Evolutionary conservation across 345 rosid species (phyloP).

Genomic region (Melaleuca alternifolia): DNA sequence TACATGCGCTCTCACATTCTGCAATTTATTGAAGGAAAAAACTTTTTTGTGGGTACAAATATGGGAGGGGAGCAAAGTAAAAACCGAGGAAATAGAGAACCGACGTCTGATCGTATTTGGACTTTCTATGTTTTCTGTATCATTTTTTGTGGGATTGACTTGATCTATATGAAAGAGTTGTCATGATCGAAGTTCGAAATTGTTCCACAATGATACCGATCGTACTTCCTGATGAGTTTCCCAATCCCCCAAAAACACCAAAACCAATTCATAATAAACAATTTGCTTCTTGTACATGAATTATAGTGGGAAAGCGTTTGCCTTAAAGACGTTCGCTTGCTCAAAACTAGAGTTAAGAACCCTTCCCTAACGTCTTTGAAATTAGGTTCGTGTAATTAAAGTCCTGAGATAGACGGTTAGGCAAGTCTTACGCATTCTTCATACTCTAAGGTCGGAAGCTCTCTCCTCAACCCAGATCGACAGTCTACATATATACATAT

Average conservation of each 20-base stretch:
- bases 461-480: not conserved
- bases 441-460: not conserved
- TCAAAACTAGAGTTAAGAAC: too few relatives aligned
- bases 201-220: not conserved
- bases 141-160: too few relatives aligned
- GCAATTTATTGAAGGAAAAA: not conserved
- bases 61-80: not conserved
- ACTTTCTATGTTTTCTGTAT: not conserved
- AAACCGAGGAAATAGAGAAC: not conserved
- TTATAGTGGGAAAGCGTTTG: too few relatives aligned
- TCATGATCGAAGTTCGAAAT: too few relatives aligned
- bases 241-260: too few relatives aligned
- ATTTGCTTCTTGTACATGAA: too few relatives aligned
- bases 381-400: not conserved
- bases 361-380: not conserved
- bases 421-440: not conserved
- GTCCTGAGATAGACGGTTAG: not conserved
- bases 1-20: not conserved
- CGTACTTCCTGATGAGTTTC: not conserved
- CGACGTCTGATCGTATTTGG: not conserved
- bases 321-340: too few relatives aligned
- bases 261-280: too few relatives aligned
- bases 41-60: not conserved
- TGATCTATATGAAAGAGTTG: too few relatives aligned
- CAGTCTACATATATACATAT: not conserved